Evolutionary conservation across 768 basidiomycete species (phyloP), one percentile per base, ranked within the genome.

Genomic region (Lactifluus piperatus): DNA sequence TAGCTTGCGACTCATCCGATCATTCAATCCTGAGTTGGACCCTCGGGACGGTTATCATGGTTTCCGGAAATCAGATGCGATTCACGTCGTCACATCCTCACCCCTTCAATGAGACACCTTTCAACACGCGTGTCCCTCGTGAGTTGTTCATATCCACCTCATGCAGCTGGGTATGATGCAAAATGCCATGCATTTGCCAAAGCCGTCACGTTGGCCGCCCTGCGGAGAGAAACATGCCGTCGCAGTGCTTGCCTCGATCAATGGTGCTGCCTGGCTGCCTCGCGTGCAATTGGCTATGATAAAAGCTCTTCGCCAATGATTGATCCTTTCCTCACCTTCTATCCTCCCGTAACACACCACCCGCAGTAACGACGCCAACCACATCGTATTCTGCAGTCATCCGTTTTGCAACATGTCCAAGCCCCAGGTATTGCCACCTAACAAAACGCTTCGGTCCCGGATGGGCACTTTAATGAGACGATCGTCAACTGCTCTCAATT

Each of bases 401-500:
- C 27, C 30, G 8, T 26, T 34, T 34, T 22, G 37, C 57, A 32
- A 46, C 27, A 64, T 64, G 63, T 54, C 64, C 7, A 64, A 58
- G 48, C 24, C 57, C 26, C 49, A 51, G 46, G 24, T 51, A 3
- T 45, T 54, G 13, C 11, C 62, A 39, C 30, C 48, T 41, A 8
- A n/a, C 24, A 65, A 60, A 55, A 51, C 51, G 18, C 14, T 63
- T 16, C 48, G 49, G 26, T 58, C 64, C 41, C 64, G 64, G 27
- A 57, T 65, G 62, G 58, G 64, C n/a, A 57, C 55, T 10, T 39
- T 58, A 26, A 54, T 65, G 54, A 56, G 57, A 39, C 57, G 64
- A 34, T 64, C 64, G 10, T 60, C 64, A 5, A 53, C 62, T 18
- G 61, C 62, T n/a, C 26, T 64, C 46, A 55, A 44, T 41, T 53